Conservation (phyloP, 805 yeast genomes). For the Myxozyma geophila region DNA sequence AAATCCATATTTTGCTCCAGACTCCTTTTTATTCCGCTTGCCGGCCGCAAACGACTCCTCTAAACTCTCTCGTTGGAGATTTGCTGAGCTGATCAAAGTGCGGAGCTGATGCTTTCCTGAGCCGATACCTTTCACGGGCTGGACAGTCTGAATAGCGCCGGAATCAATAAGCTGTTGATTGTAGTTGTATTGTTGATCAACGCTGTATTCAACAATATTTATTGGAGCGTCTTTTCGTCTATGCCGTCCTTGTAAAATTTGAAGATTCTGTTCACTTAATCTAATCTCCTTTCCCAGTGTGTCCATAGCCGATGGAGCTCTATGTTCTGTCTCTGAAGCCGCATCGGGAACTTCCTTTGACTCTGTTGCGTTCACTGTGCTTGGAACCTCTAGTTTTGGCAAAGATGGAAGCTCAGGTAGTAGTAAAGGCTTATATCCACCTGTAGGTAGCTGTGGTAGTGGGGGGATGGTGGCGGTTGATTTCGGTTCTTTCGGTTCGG, state of each 20-base stretch:
- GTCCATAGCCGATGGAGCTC: constrained; percentile 1
- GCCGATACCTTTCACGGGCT: constrained; percentile 43
- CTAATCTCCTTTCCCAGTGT: constrained; percentile 22
- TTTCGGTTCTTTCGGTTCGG: background rate
- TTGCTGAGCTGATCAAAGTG: constrained; percentile 42
- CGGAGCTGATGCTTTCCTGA: constrained; percentile 46
- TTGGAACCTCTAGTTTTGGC: constrained; percentile 1
- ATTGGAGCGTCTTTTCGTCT: constrained; percentile 26
- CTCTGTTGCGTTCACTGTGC: background rate
- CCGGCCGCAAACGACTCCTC: constrained; percentile 43
- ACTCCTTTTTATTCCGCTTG: constrained; percentile 39
- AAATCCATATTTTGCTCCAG: constrained; percentile 44
- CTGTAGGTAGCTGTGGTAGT: constrained; percentile 10
- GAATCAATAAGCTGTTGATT: constrained; percentile 44
- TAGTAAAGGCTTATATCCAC: constrained; percentile 14
- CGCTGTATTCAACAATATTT: constrained; percentile 46
- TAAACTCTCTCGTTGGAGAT: constrained; percentile 43
- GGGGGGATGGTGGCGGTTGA: background rate
- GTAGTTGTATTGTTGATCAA: constrained; percentile 48
- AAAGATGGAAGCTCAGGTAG: constrained; percentile 6
- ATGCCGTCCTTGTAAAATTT: constrained; percentile 32
- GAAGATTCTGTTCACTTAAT: constrained; percentile 18
- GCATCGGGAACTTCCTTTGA: background rate
- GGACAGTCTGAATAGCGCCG: constrained; percentile 45
- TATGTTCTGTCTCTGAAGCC: background rate